Percentiles rank a stretch among this genome's conserved stretches.
phyloP scores from a whole-genome alignment of 371 early-diverging fungal species.

The Rhizopus stolonifer region DNA sequence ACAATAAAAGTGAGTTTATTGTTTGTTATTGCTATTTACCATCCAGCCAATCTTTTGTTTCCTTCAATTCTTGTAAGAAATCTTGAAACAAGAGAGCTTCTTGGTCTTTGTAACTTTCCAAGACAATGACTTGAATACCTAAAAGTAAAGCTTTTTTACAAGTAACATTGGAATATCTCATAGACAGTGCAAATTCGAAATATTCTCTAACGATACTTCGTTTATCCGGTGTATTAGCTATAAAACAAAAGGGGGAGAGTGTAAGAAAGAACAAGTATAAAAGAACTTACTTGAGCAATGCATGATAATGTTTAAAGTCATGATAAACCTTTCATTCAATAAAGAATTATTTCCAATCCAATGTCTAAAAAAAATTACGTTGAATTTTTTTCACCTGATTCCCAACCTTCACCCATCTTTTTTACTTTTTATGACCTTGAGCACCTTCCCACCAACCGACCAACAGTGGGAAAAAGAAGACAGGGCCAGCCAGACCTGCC shows the following conservation, averaged over 20 bases:
- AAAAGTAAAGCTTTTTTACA: constrained; percentile 33
- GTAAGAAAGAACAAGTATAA: background rate
- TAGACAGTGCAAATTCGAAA: constrained; percentile 43
- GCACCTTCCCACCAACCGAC: constrained; percentile 55
- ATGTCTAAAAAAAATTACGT: constrained; percentile 21
- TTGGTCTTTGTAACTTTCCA: constrained; percentile 34
- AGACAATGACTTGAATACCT: constrained; percentile 40
- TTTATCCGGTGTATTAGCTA: constrained; percentile 45
- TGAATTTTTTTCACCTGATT: too few species aligned
- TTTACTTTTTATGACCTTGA: constrained; percentile 35
- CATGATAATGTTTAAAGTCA: constrained; percentile 46
- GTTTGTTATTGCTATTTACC: constrained; percentile 17
- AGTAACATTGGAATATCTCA: constrained; percentile 28
- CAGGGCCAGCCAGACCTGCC: constrained; percentile 36
- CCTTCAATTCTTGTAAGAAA: constrained; percentile 27
- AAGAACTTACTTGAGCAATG: constrained; percentile 33
- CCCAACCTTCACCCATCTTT: too few species aligned
- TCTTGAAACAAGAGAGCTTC: constrained; percentile 29
- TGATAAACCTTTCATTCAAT: constrained; percentile 42
- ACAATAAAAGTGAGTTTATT: too few species aligned
- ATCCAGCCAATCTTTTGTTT: constrained; percentile 41
- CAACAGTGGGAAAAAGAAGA: constrained; percentile 48
- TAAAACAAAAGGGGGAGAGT: background rate
- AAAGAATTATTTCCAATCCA: constrained; percentile 37
- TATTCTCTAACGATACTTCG: constrained; percentile 43